Evolutionary conservation across 257 asterid genomes (phyloP).

Genomic region (Fraxinus americana): DNA sequence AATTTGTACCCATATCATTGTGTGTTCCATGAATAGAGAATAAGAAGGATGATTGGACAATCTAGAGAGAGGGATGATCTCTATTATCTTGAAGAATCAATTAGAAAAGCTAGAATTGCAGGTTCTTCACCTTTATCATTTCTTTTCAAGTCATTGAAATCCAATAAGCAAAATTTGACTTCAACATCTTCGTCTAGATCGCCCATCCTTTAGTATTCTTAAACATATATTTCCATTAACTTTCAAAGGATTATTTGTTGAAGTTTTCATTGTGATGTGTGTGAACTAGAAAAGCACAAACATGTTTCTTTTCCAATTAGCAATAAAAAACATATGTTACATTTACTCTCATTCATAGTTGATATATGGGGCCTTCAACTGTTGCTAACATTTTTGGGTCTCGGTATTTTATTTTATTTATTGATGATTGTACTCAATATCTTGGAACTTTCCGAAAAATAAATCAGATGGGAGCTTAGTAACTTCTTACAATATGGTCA

Average conservation of each 20-base stretch:
- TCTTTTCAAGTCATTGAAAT: too few relatives aligned
- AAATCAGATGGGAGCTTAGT: not conserved
- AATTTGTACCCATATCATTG: too few relatives aligned
- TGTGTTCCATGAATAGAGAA: too few relatives aligned
- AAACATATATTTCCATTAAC: not conserved
- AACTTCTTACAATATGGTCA: not conserved
- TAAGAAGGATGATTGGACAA: too few relatives aligned
- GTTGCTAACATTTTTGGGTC: not conserved
- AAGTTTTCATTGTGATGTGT: not conserved
- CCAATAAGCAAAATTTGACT: too few relatives aligned
- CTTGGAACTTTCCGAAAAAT: not conserved
- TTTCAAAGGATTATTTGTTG: not conserved
- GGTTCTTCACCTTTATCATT: too few relatives aligned
- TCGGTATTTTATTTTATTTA: too few relatives aligned
- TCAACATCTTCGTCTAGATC: too few relatives aligned
- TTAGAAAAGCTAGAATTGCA: too few relatives aligned
- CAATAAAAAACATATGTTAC: not conserved
- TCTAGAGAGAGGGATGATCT: too few relatives aligned
- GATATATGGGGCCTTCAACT: not conserved
- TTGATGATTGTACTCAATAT: not conserved
- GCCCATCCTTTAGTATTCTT: too few relatives aligned
- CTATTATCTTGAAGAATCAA: too few relatives aligned
- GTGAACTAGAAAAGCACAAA: not conserved
- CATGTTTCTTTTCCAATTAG: not conserved
- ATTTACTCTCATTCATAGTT: conserved; percentile 4